Base-by-base conservation (phyloP, 2,329 filamentous ascomycete species). In the Fusarium proliferatum region DNA sequence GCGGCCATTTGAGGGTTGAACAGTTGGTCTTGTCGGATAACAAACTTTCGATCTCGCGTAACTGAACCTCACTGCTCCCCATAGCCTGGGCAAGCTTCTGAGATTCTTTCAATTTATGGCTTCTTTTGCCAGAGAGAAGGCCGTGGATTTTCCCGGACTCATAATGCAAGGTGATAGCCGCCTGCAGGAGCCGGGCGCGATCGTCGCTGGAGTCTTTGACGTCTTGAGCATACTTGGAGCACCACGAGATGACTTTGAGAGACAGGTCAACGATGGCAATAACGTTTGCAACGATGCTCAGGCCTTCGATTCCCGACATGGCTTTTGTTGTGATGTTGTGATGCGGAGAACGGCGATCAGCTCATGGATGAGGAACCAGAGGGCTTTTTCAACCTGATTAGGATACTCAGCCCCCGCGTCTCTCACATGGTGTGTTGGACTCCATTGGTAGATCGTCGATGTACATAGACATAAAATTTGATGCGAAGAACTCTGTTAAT, bases 161-260 rank as follows among this genome's bases (percentile, higher is more conserved):
- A 1, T 48, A 61, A 16, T 63, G 56, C 4, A 61, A 11, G 1
- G 19, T 36, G 3, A 48, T 41, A 0, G 9, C 55, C 62, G 81
- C 80, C 42, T 61, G 41, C 21, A 77, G 69, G 0, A 85, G 71
- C n/a, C 77, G 79, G 48, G 76, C 70, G 60, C 84, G 82, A 26
- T 82, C 75, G 1, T 75, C 68, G 64, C 76, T 71, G 10, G 81
- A 79, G 56, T 75, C 51, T 63, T 79, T 78, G 43, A 82, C 79
- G 4, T 80, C 75, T 57, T 75, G 70, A 10, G 76, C 82, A 69
- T 85, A 85, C 55, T 82, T 73, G 26, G 75, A 76, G 58, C 81
- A 85, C 33, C 28, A 45, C 1, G 39, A 39, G 3, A 65, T 46
- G 2, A 65, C 59, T 6, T 65, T 55, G 6, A 65, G 39, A 10